Evolutionary conservation across 352 stramenopile species (phyloP).

Genomic region (Phytopythium litorale): DNA sequence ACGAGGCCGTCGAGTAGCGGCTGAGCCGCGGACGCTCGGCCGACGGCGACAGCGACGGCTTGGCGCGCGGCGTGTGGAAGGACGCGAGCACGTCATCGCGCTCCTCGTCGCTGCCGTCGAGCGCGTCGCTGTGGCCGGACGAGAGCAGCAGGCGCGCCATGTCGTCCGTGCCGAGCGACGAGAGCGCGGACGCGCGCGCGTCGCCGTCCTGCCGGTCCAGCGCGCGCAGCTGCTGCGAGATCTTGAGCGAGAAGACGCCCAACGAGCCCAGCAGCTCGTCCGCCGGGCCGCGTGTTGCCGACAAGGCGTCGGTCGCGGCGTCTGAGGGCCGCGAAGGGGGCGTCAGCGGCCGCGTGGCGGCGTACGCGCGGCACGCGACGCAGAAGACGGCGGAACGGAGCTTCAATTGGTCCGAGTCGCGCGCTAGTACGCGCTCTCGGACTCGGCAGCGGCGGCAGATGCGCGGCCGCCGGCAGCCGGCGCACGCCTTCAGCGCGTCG

Average conservation of each 20-base stretch:
- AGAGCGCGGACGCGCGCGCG: background rate
- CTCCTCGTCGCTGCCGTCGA: conserved; percentile 3
- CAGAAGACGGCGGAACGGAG: background rate
- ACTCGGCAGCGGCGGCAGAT: conserved; percentile 6
- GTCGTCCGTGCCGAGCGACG: conserved; percentile 14
- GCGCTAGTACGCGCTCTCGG: background rate
- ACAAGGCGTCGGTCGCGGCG: too few relatives aligned
- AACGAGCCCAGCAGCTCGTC: conserved; percentile 13
- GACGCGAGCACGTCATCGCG: conserved; percentile 15
- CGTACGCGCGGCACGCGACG: background rate
- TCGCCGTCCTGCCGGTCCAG: conserved; percentile 6
- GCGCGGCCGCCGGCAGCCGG: conserved; percentile 6
- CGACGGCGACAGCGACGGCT: background rate
- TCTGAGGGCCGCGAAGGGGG: background rate
- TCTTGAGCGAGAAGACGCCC: conserved; percentile 18
- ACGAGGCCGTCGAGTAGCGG: conserved; percentile 28
- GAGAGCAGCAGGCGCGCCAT: background rate
- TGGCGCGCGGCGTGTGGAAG: conserved; percentile 7
- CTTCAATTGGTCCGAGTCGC: background rate
- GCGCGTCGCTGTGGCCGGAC: background rate
- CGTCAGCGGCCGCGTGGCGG: background rate
- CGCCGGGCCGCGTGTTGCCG: too few relatives aligned
- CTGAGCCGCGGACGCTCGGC: conserved; percentile 14
- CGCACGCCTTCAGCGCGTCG: conserved; percentile 2
- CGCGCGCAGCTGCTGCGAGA: conserved; percentile 13